Conservation (phyloP, 352 stramenopile genomes). For the Globisporangium cylindrosporum region DNA sequence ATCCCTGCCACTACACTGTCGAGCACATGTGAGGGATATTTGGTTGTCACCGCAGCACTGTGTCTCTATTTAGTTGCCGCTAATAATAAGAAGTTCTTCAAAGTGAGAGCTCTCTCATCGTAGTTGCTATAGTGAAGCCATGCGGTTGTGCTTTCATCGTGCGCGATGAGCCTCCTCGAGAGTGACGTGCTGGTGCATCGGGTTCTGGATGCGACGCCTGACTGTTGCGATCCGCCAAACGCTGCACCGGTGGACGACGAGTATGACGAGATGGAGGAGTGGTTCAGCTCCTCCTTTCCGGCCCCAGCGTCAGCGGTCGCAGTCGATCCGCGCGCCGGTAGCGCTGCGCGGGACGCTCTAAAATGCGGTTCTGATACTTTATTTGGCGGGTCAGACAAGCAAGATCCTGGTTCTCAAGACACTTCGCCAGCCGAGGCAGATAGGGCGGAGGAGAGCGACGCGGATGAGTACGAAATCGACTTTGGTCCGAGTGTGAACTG, state of each 20-base stretch:
- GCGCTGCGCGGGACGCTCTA: neutral
- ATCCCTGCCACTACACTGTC: too few species aligned
- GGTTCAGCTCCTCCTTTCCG: slow-evolving; percentile 1
- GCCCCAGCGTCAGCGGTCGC: too few species aligned
- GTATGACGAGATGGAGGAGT: slow-evolving; percentile 1
- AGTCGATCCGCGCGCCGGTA: too few species aligned
- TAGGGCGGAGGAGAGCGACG: neutral
- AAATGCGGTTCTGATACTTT: neutral
- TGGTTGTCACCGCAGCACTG: too few species aligned
- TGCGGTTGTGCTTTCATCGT: too few species aligned
- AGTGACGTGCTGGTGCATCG: neutral
- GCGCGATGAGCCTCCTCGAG: neutral
- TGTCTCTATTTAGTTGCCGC: too few species aligned
- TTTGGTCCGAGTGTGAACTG: neutral
- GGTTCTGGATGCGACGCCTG: neutral
- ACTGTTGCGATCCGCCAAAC: neutral
- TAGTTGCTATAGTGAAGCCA: too few species aligned
- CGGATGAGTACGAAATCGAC: neutral
- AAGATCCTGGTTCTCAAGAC: neutral
- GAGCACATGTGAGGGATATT: too few species aligned
- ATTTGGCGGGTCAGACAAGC: neutral
- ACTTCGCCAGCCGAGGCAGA: neutral
- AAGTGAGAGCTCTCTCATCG: too few species aligned
- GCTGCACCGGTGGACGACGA: neutral
- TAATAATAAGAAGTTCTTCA: too few species aligned